Evolutionary conservation across 495 filamentous ascomycete species (phyloP).

Genomic region (Endocarpon pusillum): DNA sequence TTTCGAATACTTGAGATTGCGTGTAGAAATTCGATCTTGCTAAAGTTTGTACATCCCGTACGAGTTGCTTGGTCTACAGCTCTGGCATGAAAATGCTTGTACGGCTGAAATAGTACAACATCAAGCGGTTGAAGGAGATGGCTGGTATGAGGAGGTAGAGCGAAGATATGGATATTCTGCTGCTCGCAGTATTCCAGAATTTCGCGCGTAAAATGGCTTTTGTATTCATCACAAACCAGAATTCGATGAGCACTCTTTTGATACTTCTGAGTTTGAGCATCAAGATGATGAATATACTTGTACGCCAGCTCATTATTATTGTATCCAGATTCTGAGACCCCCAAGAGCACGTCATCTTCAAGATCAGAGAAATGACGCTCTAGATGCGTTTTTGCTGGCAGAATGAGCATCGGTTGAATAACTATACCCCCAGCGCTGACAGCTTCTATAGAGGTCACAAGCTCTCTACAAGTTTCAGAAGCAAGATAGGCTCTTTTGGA

Average conservation of each 20-base stretch:
- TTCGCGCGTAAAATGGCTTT: too few species aligned
- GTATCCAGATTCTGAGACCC: conserved; percentile 1
- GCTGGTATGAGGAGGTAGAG: conserved; percentile 1
- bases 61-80: background rate
- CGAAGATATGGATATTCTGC: conserved; percentile 1
- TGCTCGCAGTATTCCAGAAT: conserved; percentile 2
- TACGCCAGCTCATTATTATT: background rate
- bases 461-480: conserved; percentile 3
- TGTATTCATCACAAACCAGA: conserved; percentile 2
- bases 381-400: conserved; percentile 1
- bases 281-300: conserved; percentile 1
- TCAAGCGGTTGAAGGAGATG: conserved; percentile 2
- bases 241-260: conserved; percentile 1
- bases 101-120: background rate
- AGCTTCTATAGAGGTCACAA: conserved; percentile 4
- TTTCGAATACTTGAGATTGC: conserved; percentile 1
- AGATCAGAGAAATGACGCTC: background rate
- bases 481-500: conserved; percentile 1
- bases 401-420: conserved; percentile 6
- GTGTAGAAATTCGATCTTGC: conserved; percentile 5
- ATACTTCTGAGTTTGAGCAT: background rate
- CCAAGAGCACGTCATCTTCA: background rate
- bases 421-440: conserved; percentile 5
- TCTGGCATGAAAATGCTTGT: too few species aligned
- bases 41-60: conserved; percentile 3